Conservation (phyloP, 2,329 filamentous ascomycete species). For the Fusarium humuli region DNA sequence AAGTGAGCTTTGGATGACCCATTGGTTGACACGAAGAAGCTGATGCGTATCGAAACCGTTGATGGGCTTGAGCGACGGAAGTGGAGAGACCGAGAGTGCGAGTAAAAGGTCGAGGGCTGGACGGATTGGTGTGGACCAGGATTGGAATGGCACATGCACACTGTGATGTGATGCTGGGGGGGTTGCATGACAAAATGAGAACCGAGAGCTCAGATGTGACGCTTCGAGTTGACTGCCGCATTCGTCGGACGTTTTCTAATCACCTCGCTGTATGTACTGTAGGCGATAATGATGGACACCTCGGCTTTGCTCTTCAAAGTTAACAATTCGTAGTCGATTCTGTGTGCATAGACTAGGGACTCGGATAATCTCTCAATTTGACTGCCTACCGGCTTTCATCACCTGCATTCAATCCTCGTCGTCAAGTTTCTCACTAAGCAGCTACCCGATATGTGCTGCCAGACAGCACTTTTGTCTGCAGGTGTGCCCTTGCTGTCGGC, state of each 20-base stretch:
- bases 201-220: slow-evolving; percentile 40
- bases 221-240: slow-evolving; percentile 35
- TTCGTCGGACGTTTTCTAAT: background rate
- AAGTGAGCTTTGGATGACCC: slow-evolving; percentile 18
- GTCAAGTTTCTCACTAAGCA: slow-evolving; percentile 28
- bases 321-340: slow-evolving; percentile 16
- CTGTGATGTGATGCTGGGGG: slow-evolving; percentile 41
- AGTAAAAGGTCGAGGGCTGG: slow-evolving; percentile 14
- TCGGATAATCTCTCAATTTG: slow-evolving; percentile 30
- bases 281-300: slow-evolving; percentile 27
- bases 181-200: slow-evolving; percentile 35
- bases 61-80: slow-evolving; percentile 25
- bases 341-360: slow-evolving; percentile 13
- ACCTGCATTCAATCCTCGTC: slow-evolving; percentile 26
- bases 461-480: slow-evolving; percentile 23
- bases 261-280: background rate
- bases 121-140: slow-evolving; percentile 39
- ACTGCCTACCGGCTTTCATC: slow-evolving; percentile 22
- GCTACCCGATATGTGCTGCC: slow-evolving; percentile 36
- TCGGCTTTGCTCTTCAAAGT: slow-evolving; percentile 24
- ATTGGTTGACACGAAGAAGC: slow-evolving; percentile 32
- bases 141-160: slow-evolving; percentile 28
- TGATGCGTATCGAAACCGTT: slow-evolving; percentile 34
- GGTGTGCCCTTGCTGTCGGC: slow-evolving; percentile 9
- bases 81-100: slow-evolving; percentile 17